Percentiles rank a stretch among this genome's conserved stretches.
These are phyloP conservation scores for Xylaria sp. DNA, from an alignment of 2,329 filamentous ascomycete genomes.

Conservation along the genomic window DNA sequence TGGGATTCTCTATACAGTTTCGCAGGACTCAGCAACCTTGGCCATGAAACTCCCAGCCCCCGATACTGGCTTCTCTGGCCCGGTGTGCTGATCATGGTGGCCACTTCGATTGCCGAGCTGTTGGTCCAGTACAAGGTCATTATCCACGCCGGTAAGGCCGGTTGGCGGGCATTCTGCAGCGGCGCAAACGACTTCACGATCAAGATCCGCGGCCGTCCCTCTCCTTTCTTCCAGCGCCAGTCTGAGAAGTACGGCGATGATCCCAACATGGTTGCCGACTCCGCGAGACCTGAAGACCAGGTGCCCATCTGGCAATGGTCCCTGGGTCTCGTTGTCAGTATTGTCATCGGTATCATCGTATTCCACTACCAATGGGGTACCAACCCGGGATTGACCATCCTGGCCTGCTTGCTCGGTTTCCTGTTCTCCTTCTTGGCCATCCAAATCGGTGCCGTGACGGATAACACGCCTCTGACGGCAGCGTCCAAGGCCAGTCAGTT, in stretches of 20 bases:
- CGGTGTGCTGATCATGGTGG: slow-evolving; percentile 40
- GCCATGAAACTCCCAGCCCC: slow-evolving; percentile 33
- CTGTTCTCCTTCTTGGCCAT: slow-evolving; percentile 58
- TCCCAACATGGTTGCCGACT: slow-evolving; percentile 45
- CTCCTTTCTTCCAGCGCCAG: slow-evolving; percentile 39
- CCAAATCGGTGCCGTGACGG: slow-evolving; percentile 55
- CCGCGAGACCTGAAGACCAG: slow-evolving; percentile 41
- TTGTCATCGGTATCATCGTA: slow-evolving; percentile 48
- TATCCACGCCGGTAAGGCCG: slow-evolving; percentile 38
- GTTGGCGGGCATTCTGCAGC: slow-evolving; percentile 42
- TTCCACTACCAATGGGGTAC: slow-evolving; percentile 49
- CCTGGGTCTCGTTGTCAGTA: slow-evolving; percentile 42
- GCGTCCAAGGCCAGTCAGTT: slow-evolving; percentile 65
- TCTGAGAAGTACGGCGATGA: slow-evolving; percentile 31
- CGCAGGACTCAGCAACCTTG: slow-evolving; percentile 32
- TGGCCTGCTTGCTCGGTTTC: slow-evolving; percentile 53
- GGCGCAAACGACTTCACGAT: slow-evolving; percentile 37
- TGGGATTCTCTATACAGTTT: slow-evolving; percentile 41
- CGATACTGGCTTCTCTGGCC: slow-evolving; percentile 41
- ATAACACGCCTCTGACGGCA: slow-evolving; percentile 60
- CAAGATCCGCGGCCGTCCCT: slow-evolving; percentile 38
- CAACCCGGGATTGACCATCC: slow-evolving; percentile 50
- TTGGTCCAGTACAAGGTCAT: slow-evolving; percentile 38
- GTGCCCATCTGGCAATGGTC: slow-evolving; percentile 51
- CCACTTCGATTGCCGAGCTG: slow-evolving; percentile 37